These are phyloP conservation scores for Hemileccinum rubropunctum DNA, from an alignment of 768 basidiomycete genomes.

Conservation along the genomic window DNA sequence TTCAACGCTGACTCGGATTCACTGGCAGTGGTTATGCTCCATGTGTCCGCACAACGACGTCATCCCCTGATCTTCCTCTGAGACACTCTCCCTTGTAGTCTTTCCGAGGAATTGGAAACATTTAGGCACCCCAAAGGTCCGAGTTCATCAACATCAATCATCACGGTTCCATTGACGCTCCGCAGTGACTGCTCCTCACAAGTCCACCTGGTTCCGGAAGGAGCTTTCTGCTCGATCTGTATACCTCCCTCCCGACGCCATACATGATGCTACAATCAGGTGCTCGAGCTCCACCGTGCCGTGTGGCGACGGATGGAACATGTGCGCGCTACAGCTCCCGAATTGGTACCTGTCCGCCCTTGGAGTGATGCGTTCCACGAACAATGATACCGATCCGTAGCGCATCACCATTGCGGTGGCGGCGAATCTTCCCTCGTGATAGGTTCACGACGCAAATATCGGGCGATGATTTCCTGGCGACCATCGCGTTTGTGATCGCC, in stretches of 20 bases:
- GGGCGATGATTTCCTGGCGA: conserved; percentile 24
- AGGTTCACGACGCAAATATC: conserved; percentile 18
- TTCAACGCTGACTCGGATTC: too few species aligned
- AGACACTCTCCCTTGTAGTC: too few species aligned
- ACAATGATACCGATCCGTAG: conserved; percentile 27
- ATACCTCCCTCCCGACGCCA: too few species aligned
- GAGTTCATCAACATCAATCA: too few species aligned
- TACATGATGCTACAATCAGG: too few species aligned
- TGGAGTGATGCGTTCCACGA: conserved; percentile 21
- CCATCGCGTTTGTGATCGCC: conserved; percentile 45
- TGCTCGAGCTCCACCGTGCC: not conserved
- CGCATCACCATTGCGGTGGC: conserved; percentile 35
- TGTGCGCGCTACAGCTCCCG: not conserved
- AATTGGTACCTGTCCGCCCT: not conserved
- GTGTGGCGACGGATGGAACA: not conserved
- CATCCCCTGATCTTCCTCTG: too few species aligned
- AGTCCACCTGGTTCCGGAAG: not conserved
- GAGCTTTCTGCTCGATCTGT: not conserved
- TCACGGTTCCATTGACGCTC: too few species aligned
- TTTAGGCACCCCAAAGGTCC: too few species aligned
- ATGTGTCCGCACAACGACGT: too few species aligned
- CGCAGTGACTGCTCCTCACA: too few species aligned
- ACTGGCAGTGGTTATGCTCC: not conserved
- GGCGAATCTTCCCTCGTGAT: conserved; percentile 14
- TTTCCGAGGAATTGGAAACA: too few species aligned